These are phyloP conservation scores for Aspergillus hancockii DNA, from an alignment of 495 filamentous ascomycete genomes.

Conservation along the genomic window DNA sequence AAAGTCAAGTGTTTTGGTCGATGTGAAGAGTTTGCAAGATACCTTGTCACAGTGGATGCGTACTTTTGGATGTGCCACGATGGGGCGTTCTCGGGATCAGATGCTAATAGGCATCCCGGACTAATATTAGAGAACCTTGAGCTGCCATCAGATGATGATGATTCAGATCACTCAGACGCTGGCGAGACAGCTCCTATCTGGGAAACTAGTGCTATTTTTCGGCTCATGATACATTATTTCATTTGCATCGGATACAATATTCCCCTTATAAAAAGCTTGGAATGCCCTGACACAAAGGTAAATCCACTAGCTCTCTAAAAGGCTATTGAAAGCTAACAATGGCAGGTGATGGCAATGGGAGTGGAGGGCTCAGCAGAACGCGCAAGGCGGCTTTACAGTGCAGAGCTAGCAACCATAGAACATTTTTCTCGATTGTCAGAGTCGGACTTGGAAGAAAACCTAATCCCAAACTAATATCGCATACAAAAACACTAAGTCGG, in stretches of 20 bases:
- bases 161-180: not conserved
- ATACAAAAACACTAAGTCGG: too few species aligned
- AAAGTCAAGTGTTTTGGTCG: conserved; percentile 47
- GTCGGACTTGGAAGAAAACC: not conserved
- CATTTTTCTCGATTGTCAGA: not conserved
- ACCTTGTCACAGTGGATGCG: conserved; percentile 50
- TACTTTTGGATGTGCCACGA: conserved; percentile 75
- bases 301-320: not conserved
- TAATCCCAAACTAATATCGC: too few species aligned
- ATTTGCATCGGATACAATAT: conserved; percentile 53
- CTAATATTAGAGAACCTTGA: not conserved
- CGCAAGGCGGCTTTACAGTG: conserved; percentile 3
- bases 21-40: conserved; percentile 50
- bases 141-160: not conserved
- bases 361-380: conserved; percentile 35
- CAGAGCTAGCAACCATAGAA: not conserved
- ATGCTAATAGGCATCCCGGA: not conserved
- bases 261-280: conserved; percentile 58
- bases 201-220: conserved; percentile 28
- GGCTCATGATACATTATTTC: conserved; percentile 51
- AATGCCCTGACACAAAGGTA: conserved; percentile 63
- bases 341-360: conserved; percentile 46
- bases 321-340: not conserved
- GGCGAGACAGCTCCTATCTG: not conserved
- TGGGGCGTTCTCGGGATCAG: conserved; percentile 33